Conservation (phyloP, 495 filamentous ascomycete genomes). For the Daldinia vernicosa region DNA sequence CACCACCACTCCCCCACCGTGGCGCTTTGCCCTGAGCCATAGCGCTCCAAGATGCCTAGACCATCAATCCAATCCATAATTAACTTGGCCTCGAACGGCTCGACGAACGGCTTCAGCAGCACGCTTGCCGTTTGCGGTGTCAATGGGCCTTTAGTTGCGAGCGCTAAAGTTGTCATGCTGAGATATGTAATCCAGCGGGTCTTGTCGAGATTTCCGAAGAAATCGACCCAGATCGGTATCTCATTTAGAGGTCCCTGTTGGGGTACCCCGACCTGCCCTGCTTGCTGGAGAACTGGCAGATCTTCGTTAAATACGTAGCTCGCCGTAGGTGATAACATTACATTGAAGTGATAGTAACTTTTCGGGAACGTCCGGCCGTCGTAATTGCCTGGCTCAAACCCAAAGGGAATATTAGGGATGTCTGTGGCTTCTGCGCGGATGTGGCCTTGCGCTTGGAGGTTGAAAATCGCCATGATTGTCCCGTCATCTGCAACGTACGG, state of each 20-base stretch:
- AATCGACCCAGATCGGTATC: slow-evolving; percentile 82
- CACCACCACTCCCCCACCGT: slow-evolving; percentile 76
- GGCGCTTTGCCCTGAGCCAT: slow-evolving; percentile 55
- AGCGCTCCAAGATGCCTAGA: slow-evolving; percentile 55
- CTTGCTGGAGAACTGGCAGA: slow-evolving; percentile 49
- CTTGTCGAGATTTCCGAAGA: slow-evolving; percentile 68
- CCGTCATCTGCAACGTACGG: slow-evolving; percentile 68
- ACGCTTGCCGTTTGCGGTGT: slow-evolving; percentile 59
- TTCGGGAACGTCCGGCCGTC: slow-evolving; percentile 76
- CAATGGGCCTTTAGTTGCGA: slow-evolving; percentile 69
- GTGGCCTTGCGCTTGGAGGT: slow-evolving; percentile 69
- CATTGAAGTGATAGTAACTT: slow-evolving; percentile 64
- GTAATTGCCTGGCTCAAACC: slow-evolving; percentile 76
- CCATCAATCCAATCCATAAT: slow-evolving; percentile 71
- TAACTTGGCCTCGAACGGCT: slow-evolving; percentile 71
- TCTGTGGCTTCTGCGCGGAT: slow-evolving; percentile 65
- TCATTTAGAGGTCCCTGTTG: slow-evolving; percentile 48
- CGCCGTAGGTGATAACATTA: slow-evolving; percentile 66
- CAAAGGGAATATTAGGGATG: slow-evolving; percentile 73
- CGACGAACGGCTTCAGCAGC: slow-evolving; percentile 68
- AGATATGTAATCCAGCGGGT: slow-evolving; percentile 73
- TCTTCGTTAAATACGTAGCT: slow-evolving; percentile 70
- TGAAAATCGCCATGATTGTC: slow-evolving; percentile 72
- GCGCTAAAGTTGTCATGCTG: slow-evolving; percentile 63
- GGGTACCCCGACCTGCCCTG: slow-evolving; percentile 47